Conservation (phyloP, 768 basidiomycete genomes). For the Dentipellis fragilis region DNA sequence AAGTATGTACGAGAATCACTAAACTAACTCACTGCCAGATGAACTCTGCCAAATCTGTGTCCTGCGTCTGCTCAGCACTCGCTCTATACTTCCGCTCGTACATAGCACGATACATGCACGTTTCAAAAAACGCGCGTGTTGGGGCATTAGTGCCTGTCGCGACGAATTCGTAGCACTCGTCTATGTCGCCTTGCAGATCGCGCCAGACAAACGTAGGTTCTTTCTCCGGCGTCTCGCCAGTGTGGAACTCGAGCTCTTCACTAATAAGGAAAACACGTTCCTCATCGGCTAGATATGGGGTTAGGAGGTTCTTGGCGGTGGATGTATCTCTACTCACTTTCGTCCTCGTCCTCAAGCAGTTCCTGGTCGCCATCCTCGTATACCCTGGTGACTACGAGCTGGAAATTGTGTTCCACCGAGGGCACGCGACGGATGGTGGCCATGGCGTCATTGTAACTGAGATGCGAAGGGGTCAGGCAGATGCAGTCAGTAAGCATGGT, state of each 20-base stretch:
- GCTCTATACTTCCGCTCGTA: conserved; percentile 84
- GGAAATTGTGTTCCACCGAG: conserved; percentile 67
- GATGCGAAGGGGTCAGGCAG: neutral
- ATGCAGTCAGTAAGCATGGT: neutral
- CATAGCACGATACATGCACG: conserved; percentile 92
- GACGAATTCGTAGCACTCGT: conserved; percentile 92
- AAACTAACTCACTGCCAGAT: conserved; percentile 58
- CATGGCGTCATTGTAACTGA: conserved; percentile 92
- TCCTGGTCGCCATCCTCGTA: conserved; percentile 97
- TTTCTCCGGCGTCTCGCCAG: conserved; percentile 54
- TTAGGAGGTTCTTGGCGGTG: conserved; percentile 1
- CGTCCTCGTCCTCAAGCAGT: conserved; percentile 87
- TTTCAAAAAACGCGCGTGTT: conserved; percentile 83
- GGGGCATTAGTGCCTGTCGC: conserved; percentile 63
- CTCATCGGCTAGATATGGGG: conserved; percentile 61
- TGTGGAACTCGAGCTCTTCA: conserved; percentile 80
- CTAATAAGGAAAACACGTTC: conserved; percentile 89
- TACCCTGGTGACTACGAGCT: conserved; percentile 91
- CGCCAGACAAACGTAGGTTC: conserved; percentile 86
- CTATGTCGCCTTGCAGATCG: conserved; percentile 83
- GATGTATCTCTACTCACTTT: conserved; percentile 39
- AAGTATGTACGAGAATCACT: neutral
- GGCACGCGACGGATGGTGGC: conserved; percentile 84
- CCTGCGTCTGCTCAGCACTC: conserved; percentile 57
- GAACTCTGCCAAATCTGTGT: conserved; percentile 69